These are phyloP conservation scores for Oryza nivara DNA, from an alignment of 176 grass and related monocot genomes.

Conservation along the genomic window DNA sequence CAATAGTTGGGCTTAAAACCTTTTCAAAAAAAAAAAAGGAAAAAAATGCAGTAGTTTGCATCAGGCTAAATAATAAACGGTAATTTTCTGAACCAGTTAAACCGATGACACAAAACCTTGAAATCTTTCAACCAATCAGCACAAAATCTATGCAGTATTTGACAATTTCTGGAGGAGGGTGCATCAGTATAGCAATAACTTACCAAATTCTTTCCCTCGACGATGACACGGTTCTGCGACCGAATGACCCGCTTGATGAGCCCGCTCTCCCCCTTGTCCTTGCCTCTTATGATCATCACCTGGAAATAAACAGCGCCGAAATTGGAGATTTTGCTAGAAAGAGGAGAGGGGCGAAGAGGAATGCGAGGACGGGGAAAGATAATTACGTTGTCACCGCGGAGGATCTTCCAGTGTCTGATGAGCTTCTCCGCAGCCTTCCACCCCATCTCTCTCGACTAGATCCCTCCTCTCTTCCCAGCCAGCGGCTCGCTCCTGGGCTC, in stretches of 20 bases:
- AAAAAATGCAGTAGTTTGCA: background rate
- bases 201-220: slow-evolving; percentile 97
- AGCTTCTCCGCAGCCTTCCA: slow-evolving; percentile 93
- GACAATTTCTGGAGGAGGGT: background rate
- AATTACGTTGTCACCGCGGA: slow-evolving; percentile 80
- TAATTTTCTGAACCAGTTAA: background rate
- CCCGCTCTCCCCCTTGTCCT: slow-evolving; percentile 84
- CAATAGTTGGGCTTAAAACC: background rate
- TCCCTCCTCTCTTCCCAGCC: background rate
- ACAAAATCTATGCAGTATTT: background rate
- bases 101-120: background rate
- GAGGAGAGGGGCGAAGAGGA: background rate
- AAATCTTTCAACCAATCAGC: background rate
- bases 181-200: background rate
- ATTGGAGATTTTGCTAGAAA: background rate
- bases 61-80: background rate
- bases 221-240: slow-evolving; percentile 92
- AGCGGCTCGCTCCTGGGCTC: background rate
- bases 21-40: background rate
- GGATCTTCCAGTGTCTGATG: slow-evolving; percentile 83
- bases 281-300: slow-evolving; percentile 97
- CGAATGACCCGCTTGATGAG: slow-evolving; percentile 89
- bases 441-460: slow-evolving; percentile 54
- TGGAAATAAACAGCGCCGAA: background rate
- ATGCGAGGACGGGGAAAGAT: background rate